Evolutionary conservation across 2,329 filamentous ascomycete genomes (phyloP).

Genomic region (Alternaria solani): DNA sequence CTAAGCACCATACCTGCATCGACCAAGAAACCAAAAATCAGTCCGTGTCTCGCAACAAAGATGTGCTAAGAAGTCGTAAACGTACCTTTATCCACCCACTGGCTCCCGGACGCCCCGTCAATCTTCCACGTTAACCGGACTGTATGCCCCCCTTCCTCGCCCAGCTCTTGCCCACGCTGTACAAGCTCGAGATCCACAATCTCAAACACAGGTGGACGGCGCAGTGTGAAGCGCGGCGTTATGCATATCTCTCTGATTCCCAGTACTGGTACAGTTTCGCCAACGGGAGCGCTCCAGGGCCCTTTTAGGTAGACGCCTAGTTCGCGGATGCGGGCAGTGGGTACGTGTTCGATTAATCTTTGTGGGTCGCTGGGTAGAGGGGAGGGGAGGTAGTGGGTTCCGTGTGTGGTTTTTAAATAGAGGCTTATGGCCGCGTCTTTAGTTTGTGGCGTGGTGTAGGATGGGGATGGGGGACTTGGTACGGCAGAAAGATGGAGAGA

Average conservation of each 20-base stretch:
- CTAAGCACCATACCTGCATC: conserved; percentile 37
- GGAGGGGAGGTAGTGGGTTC: conserved; percentile 6
- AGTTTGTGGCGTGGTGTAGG: conserved; percentile 2
- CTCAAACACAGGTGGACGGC: background rate
- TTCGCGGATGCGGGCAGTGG: conserved; percentile 27
- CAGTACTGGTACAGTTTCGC: conserved; percentile 5
- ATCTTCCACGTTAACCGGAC: no score
- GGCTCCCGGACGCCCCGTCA: no score
- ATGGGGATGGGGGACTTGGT: background rate
- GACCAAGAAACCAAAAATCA: no score
- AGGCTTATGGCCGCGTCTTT: conserved; percentile 8
- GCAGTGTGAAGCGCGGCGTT: conserved; percentile 3
- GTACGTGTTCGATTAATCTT: background rate
- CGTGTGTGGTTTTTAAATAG: conserved; percentile 27
- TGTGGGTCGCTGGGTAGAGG: background rate
- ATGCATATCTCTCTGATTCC: conserved; percentile 31
- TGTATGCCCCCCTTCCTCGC: no score
- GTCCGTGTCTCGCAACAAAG: no score
- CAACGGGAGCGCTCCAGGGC: background rate
- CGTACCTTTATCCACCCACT: no score
- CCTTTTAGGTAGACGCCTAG: conserved; percentile 33
- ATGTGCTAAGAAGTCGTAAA: no score
- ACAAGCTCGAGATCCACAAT: conserved; percentile 29
- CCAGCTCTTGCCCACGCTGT: conserved; percentile 14
- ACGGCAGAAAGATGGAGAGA: conserved; percentile 24